Evolutionary conservation across 2,329 filamentous ascomycete species (phyloP), one percentile per base, ranked within the genome.

Genomic region (Penicillium sclerotiorum): DNA sequence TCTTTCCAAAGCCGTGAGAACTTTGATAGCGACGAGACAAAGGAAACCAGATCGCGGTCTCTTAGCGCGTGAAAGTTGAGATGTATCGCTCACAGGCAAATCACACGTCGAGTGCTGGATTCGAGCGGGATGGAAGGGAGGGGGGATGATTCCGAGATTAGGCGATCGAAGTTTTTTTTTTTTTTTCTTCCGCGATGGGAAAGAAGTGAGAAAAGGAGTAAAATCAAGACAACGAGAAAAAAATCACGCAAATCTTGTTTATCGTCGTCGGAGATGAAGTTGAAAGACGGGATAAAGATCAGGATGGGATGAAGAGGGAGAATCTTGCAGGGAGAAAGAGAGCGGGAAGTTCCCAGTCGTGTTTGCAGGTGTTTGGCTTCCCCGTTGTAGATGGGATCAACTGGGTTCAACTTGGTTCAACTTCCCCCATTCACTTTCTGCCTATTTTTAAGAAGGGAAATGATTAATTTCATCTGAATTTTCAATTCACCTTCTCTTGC

Each of bases 301-400:
- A 50, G 27, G 46, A 53, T 47, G 53, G 25, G 53, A 48, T 56
- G 57, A 45, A 50, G 51, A 56, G 49, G 37, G 55, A 61, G 58
- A 60, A 56, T 56, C 45, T 59, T 59, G 56, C 55, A 53, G 53
- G 51, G 56, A 58, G 50, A 35, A 35, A 57, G 51, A 55, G 55
- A 59, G 50, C 52, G 53, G 59, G 58, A 56, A 61, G 52, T 53
- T 58, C 45, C 39, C 38, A 44, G 47, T 47, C 49, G 57, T 61
- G 59, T 61, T 61, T 60, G 57, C 49, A 51, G 48, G 33, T 61
- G 59, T 60, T 61, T 60, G 59, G 50, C 47, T 59, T 46, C 47
- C 57, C 23, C 46, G 51, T 52, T 58, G 57, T 58, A 58, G 50
- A 57, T 60, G 51, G 52, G 48, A 38, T 37, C 42, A 36, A n/a